phyloP scores from a whole-genome alignment of 768 basidiomycete species.

The Lentinula sp. region DNA sequence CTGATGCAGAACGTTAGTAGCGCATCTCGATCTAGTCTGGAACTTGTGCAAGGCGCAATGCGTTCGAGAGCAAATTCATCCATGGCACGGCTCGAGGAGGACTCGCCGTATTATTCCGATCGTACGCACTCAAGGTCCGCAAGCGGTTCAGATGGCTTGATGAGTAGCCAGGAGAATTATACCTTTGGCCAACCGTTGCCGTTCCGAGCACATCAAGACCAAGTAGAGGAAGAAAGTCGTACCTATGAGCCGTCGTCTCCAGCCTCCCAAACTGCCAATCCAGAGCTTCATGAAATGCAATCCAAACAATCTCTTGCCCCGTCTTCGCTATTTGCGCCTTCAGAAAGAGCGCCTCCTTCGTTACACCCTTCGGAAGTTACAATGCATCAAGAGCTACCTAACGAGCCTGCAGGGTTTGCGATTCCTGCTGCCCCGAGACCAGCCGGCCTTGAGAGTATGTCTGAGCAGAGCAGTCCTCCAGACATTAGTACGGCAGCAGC shows the following conservation, averaged over 20 bases:
- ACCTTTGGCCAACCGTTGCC: slow-evolving; percentile 66
- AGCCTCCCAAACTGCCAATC: neutral
- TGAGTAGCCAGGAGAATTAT: slow-evolving; percentile 58
- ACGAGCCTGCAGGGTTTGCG: slow-evolving; percentile 14
- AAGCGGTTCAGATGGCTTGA: slow-evolving; percentile 41
- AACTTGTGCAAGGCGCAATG: slow-evolving; percentile 41
- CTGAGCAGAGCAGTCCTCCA: slow-evolving; percentile 34
- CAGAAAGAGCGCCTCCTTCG: slow-evolving; percentile 1
- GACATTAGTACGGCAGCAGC: slow-evolving; percentile 66
- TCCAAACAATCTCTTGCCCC: slow-evolving; percentile 10
- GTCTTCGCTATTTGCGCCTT: neutral
- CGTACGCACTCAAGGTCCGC: slow-evolving; percentile 43
- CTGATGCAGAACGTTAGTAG: slow-evolving; percentile 59
- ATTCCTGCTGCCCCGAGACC: slow-evolving; percentile 16
- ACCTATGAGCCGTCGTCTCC: neutral
- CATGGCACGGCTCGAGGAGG: slow-evolving; percentile 63
- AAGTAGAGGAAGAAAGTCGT: slow-evolving; percentile 10
- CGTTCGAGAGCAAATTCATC: slow-evolving; percentile 60
- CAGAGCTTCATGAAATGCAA: neutral
- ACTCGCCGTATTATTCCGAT: slow-evolving; percentile 28
- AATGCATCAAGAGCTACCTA: slow-evolving; percentile 5
- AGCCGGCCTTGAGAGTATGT: slow-evolving; percentile 8
- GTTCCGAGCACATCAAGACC: slow-evolving; percentile 24
- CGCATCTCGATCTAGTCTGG: slow-evolving; percentile 56
- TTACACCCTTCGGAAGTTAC: slow-evolving; percentile 15